These are phyloP conservation scores for Pythium apleroticum DNA, from an alignment of 352 stramenopile genomes.

Conservation along the genomic window DNA sequence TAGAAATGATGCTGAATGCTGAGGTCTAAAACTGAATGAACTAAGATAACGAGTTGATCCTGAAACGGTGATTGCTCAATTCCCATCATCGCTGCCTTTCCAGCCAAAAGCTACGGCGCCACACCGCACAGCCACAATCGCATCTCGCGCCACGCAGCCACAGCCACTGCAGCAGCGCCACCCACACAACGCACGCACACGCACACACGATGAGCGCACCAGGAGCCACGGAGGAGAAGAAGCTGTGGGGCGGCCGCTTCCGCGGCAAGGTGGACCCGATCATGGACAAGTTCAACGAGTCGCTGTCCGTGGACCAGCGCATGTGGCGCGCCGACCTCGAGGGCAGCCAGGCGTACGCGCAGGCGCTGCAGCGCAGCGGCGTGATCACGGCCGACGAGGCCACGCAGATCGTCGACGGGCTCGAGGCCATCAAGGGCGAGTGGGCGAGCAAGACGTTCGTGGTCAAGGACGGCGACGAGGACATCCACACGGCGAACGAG, in stretches of 20 bases:
- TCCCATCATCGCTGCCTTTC: neutral
- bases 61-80: slow-evolving; percentile 6
- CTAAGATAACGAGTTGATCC: neutral
- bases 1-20: too few species aligned
- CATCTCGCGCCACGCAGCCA: neutral
- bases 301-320: slow-evolving; percentile 95
- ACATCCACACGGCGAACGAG: slow-evolving; percentile 99
- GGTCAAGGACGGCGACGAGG: slow-evolving; percentile 95
- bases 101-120: neutral
- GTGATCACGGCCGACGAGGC: slow-evolving; percentile 93
- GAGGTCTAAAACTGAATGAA: neutral
- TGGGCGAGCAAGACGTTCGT: slow-evolving; percentile 84
- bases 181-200: neutral
- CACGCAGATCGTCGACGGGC: slow-evolving; percentile 79
- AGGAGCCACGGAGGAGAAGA: slow-evolving; percentile 55
- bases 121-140: neutral
- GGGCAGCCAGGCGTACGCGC: slow-evolving; percentile 96
- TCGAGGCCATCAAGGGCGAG: slow-evolving; percentile 87
- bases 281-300: slow-evolving; percentile 99
- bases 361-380: slow-evolving; percentile 82
- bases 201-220: slow-evolving; percentile 31
- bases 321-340: slow-evolving; percentile 97
- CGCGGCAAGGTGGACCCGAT: slow-evolving; percentile 94
- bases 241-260: slow-evolving; percentile 92
- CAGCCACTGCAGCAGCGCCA: slow-evolving; percentile 1